These are phyloP conservation scores for Ogataea kodamae DNA, from an alignment of 805 yeast species.

Conservation along the genomic window DNA sequence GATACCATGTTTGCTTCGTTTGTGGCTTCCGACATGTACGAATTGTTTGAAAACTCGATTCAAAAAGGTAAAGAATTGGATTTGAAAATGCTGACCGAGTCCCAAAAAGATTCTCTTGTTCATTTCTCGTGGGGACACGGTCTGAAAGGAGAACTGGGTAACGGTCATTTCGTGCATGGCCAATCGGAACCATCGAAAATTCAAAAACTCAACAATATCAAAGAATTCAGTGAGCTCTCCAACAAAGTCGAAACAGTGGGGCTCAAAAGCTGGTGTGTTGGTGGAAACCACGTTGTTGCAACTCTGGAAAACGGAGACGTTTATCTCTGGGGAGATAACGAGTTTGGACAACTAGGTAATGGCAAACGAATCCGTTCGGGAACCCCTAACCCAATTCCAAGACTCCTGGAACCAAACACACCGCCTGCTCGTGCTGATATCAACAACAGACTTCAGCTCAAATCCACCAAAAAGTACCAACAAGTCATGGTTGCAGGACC, in stretches of 20 bases:
- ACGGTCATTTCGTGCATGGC: conserved; percentile 70
- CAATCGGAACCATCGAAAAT: conserved; percentile 64
- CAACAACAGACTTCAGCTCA: conserved; percentile 46
- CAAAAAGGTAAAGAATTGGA: conserved; percentile 14
- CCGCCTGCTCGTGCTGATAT: conserved; percentile 20
- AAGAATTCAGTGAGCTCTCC: conserved; percentile 51
- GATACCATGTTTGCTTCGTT: conserved; percentile 55
- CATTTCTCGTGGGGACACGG: conserved; percentile 80
- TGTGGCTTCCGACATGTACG: conserved; percentile 34
- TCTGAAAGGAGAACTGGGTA: conserved; percentile 80
- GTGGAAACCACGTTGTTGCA: conserved; percentile 62
- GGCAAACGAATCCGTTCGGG: conserved; percentile 65
- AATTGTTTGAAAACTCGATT: conserved; percentile 33
- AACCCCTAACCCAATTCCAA: conserved; percentile 52
- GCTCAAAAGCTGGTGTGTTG: conserved; percentile 53
- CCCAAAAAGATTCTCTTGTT: conserved; percentile 30
- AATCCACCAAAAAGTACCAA: conserved; percentile 33
- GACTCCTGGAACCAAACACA: conserved; percentile 52
- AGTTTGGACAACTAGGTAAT: conserved; percentile 78
- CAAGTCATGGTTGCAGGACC: conserved; percentile 65
- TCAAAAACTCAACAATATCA: conserved; percentile 42
- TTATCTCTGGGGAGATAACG: conserved; percentile 81
- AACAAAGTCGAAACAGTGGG: conserved; percentile 42
- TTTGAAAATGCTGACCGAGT: conserved; percentile 20
- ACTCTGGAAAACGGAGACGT: conserved; percentile 63